Base-by-base conservation (phyloP, 1,284 basidiomycete species). In the Apiotrichum brassicae region DNA sequence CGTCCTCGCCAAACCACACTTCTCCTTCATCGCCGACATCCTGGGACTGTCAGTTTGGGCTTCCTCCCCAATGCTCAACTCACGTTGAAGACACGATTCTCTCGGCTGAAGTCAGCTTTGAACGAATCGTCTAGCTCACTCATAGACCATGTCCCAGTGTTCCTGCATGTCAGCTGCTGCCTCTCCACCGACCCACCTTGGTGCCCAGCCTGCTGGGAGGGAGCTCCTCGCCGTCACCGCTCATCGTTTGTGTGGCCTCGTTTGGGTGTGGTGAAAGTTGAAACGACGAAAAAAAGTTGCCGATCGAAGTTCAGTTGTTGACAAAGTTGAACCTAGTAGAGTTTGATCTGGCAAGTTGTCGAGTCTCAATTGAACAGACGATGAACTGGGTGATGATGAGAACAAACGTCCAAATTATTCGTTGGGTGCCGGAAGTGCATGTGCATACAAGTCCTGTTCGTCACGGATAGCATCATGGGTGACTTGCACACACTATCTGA, bases 141-240 rank as follows among this genome's bases (percentile, higher is more conserved):
- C 65, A 40, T 74, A 74, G 25, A 72, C 70, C 51, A 59, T 59
- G 50, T 74, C 72, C 72, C 72, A 74, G 53, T 74, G 68, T n/a
- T 64, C 64, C 56, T 57, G 42, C 18, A 1, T 5, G 24, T 26
- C 30, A 37, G 30, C 20, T 6, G 14, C 1, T 3, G 5, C 2
- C 28, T 30, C 28, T 3, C 28, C 14, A 3, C 11, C 14, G 28
- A 14, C 28, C 5, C 34, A 56, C 55, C 50, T 74, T 73, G 1
- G 72, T 74, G 7, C 72, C 72, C 8, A 74, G 58, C 57, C 64
- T 68, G 51, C 64, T 66, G 24, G 71, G 71, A 6, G 71, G 71
- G 8, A 74, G 65, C 54, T 74, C 72, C 40, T 74, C 72, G 12
- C 65, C 68, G 20, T 58, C 53, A 38, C 35, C 49, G 37, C 40